A percentile compares a stretch with the other conserved stretches of the same genome.
Evolutionary conservation across 1,139 yeast genomes (phyloP).

Genomic region (Pichia sp.): DNA sequence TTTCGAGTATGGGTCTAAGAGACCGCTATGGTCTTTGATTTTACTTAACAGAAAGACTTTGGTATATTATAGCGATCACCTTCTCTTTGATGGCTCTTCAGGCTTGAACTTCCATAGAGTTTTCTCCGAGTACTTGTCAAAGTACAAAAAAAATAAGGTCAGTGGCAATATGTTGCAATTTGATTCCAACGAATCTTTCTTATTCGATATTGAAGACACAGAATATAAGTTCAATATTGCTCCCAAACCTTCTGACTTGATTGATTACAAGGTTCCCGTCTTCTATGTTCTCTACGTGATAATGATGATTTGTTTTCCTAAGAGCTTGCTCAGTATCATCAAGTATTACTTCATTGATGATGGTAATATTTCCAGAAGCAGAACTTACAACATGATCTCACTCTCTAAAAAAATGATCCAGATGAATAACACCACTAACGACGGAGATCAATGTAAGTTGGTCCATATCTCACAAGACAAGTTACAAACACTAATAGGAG

Average conservation of each 20-base stretch:
- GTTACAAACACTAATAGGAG: slow-evolving; percentile 1
- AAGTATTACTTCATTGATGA: slow-evolving; percentile 12
- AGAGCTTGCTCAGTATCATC: slow-evolving; percentile 1
- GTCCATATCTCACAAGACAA: slow-evolving; percentile 5
- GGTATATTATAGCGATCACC: slow-evolving; percentile 31
- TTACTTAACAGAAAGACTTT: slow-evolving; percentile 16
- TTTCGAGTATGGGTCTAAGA: slow-evolving; percentile 6
- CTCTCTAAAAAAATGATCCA: slow-evolving; percentile 5
- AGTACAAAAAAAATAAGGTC: background rate
- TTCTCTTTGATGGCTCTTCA: slow-evolving; percentile 35
- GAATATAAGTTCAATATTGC: slow-evolving; percentile 3
- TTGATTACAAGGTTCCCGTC: slow-evolving; percentile 12
- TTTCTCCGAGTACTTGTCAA: slow-evolving; percentile 15
- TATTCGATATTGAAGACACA: slow-evolving; percentile 4
- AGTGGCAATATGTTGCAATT: background rate
- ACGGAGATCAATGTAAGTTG: slow-evolving; percentile 5
- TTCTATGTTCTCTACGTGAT: slow-evolving; percentile 8
- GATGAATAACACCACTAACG: slow-evolving; percentile 21
- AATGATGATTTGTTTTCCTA: slow-evolving; percentile 9
- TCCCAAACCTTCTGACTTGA: slow-evolving; percentile 13
- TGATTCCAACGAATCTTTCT: slow-evolving; percentile 9
- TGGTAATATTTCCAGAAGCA: slow-evolving; percentile 4
- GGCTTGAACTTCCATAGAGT: slow-evolving; percentile 32
- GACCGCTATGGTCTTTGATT: slow-evolving; percentile 15
- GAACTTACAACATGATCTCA: slow-evolving; percentile 7